phyloP scores from a whole-genome alignment of 306 rosid genomes.

The Dryas octopetala region DNA sequence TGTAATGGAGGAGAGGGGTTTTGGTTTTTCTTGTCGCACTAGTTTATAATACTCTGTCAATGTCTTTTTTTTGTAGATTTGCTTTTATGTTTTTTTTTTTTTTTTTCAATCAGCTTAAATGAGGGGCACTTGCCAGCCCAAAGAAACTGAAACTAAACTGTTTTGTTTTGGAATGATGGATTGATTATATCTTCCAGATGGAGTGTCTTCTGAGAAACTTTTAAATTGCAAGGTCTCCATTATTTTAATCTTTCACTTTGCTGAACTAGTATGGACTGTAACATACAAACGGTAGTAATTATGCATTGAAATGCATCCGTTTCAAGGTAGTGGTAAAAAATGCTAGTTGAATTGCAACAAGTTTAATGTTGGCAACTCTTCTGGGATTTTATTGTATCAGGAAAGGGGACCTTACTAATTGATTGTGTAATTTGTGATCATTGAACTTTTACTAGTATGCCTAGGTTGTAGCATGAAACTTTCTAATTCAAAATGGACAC shows the following conservation, averaged over 20 bases:
- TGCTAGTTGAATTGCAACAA: not conserved
- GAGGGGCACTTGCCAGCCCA: not conserved
- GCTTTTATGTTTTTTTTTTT: not conserved
- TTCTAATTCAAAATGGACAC: not conserved
- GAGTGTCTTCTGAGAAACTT: not conserved
- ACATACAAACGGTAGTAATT: not conserved
- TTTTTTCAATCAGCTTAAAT: not conserved
- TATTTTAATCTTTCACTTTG: not conserved
- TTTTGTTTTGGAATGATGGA: not conserved
- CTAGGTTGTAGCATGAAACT: not conserved
- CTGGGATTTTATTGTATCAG: not conserved
- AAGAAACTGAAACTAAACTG: not conserved
- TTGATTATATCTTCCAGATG: not conserved
- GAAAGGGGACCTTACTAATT: not conserved
- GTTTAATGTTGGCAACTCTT: not conserved
- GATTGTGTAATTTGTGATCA: not conserved
- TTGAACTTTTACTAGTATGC: not conserved
- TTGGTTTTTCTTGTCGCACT: not conserved
- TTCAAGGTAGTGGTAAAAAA: not conserved
- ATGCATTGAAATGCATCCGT: not conserved
- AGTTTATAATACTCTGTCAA: not conserved
- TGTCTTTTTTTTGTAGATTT: not conserved
- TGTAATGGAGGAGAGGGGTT: not conserved
- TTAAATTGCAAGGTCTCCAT: not conserved
- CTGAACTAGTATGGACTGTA: not conserved